Evolutionary conservation across 768 basidiomycete genomes (phyloP).

Genomic region (Rhodosporidiobolus sp.): DNA sequence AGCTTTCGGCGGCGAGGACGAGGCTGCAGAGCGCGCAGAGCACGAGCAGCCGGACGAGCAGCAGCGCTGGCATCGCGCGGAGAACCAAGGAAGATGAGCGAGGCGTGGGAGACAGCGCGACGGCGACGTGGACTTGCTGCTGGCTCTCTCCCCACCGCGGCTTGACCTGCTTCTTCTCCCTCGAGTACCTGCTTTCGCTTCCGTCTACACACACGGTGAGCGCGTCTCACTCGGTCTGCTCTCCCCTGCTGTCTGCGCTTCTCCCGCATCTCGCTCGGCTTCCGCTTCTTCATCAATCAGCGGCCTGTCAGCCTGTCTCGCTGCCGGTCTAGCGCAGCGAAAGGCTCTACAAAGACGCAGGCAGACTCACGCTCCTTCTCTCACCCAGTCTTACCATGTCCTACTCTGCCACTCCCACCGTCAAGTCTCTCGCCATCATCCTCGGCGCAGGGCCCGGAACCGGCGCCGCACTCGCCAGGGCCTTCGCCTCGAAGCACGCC

Average conservation of each 20-base stretch:
- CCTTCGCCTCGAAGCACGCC: constrained; percentile 21
- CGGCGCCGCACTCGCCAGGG: constrained; percentile 30
- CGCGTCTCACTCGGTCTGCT: too few species aligned
- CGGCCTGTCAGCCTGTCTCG: too few species aligned
- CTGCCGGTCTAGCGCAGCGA: too few species aligned
- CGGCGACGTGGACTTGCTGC: background rate
- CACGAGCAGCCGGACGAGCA: constrained; percentile 48
- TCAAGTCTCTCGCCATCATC: constrained; percentile 24
- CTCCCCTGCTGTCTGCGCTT: too few species aligned
- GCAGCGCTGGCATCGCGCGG: background rate
- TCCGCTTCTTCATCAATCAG: too few species aligned
- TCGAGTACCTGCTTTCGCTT: too few species aligned
- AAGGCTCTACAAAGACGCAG: too few species aligned
- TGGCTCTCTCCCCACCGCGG: too few species aligned
- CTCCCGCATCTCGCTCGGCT: too few species aligned
- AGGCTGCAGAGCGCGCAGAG: constrained; percentile 41
- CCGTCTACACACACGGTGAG: too few species aligned
- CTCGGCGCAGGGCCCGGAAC: constrained; percentile 32
- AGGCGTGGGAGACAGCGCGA: background rate
- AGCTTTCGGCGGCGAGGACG: constrained; percentile 54
- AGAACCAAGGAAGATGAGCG: background rate
- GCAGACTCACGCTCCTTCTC: too few species aligned
- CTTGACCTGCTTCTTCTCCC: background rate
- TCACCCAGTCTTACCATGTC: background rate
- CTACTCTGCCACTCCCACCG: background rate